Percentiles rank a stretch among this genome's conserved stretches.
Evolutionary conservation across 2,329 filamentous ascomycete genomes (phyloP).

Genomic region (Alternaria postmessia): DNA sequence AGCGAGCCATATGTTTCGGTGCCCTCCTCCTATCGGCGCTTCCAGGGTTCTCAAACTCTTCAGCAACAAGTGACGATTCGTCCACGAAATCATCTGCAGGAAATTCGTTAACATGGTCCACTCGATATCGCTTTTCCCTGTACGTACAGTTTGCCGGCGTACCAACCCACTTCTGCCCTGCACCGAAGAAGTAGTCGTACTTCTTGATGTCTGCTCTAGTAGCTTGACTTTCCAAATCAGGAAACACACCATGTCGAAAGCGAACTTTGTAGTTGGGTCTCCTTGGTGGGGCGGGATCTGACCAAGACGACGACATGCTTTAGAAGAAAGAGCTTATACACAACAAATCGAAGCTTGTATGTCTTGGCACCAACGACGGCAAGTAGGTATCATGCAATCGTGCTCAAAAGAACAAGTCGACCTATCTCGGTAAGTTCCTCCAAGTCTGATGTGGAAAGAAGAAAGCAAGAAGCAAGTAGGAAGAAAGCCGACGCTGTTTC

Average conservation of each 20-base stretch:
- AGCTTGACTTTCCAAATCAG: slow-evolving; percentile 22
- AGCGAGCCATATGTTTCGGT: slow-evolving; percentile 4
- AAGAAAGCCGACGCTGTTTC: background rate
- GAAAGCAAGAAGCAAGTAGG: background rate
- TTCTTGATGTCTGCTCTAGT: slow-evolving; percentile 34
- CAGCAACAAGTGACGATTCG: slow-evolving; percentile 23
- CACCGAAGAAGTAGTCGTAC: slow-evolving; percentile 35
- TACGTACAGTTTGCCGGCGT: slow-evolving; percentile 24
- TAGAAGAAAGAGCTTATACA: background rate
- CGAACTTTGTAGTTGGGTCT: slow-evolving; percentile 29
- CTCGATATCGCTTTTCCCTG: background rate
- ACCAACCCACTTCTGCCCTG: slow-evolving; percentile 25
- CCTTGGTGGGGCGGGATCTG: slow-evolving; percentile 10
- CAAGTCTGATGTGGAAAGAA: background rate
- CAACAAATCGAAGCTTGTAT: background rate
- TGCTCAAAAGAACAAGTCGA: background rate
- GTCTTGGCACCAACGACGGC: background rate
- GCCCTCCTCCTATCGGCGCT: slow-evolving; percentile 2
- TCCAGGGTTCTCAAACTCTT: slow-evolving; percentile 14
- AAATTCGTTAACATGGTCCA: slow-evolving; percentile 1
- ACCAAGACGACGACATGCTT: slow-evolving; percentile 1
- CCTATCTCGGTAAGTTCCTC: slow-evolving; percentile 1
- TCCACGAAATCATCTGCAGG: slow-evolving; percentile 28
- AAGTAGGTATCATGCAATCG: background rate
- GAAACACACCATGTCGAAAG: slow-evolving; percentile 32